Base-by-base conservation (phyloP, 78 protist genomes). In the Guillardia theta region DNA sequence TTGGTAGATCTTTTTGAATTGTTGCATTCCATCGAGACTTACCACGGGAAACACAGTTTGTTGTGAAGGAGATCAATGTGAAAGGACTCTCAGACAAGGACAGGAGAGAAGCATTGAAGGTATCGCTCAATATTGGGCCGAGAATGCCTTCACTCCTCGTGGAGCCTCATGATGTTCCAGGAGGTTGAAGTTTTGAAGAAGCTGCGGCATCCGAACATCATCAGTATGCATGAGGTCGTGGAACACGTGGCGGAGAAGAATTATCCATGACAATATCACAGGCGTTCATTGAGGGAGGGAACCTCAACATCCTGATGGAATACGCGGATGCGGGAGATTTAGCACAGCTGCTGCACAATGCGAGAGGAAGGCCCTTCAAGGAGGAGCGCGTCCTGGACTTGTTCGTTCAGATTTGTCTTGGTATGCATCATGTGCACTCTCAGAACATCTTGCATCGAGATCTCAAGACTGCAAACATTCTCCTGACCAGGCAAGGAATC, bases 381-480 rank as follows among this genome's bases (percentile, higher is more conserved):
- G 83, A 70, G 41, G 83, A 70, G 41, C 83, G 22, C 36, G 36
- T 70, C 41, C 41, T 70, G 4, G 83, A 70, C 83, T 43, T 70
- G n/a, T 70, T 70, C 83, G 83, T 36, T 36, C 83, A 70, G 83
- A 33, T 70, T 24, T 70, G 45, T 24, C 41, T 70, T 4, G 83
- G 83, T 24, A 70, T 70, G 83, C 41, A 70, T 24, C 83, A 70
- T 43, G 22, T 70, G 36, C 83, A 70, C 83, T 70, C 83, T 24
- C 83, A 36, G 46, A 70, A 70, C 83, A 70, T 70, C 83, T 43
- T 70, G 46, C 83, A 70, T 43, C 21, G 70, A 6, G 70, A 58
- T 58, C 70, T 58, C 27, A 58, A 58, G 70, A 58, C 83, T 36
- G 93, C 78, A 46, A 94, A 94, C 64, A 46, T 94, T 24, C 88